Base-by-base conservation (phyloP, 164 flowering plant species). In the Brasenia schreberi region DNA sequence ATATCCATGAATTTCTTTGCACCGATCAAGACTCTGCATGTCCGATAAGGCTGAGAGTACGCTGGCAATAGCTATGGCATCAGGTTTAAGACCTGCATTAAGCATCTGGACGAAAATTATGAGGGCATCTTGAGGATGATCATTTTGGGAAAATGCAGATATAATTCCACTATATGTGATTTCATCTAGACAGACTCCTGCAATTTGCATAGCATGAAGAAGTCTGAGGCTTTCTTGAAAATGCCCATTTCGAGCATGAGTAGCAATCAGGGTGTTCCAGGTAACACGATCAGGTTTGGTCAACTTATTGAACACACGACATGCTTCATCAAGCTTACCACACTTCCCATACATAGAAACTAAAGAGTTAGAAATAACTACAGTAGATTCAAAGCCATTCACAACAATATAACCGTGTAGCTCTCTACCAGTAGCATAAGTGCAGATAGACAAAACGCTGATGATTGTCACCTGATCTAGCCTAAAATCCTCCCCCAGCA, bases 1-100 rank as follows among this genome's bases (percentile, higher is more conserved):
- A 72, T 77, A 73, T 44, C 70, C 70, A 68, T 71, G 79, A 42
- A 73, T 71, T 71, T 77, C 74, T 71, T 69, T 68, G 61, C 79
- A 70, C 59, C 60, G 52, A 60, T 52, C 58, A 17, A 65, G 61
- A 66, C 44, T 60, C 18, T 62, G 49, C 19, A 73, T 27, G 69
- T 71, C 74, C 12, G 75, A 71, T 60, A 73, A 49, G 5, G 76
- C 72, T 52, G 79, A 74, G 16, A 77, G 77, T 16, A 73, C 43
- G 58, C 74, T 77, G 7, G 74, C 74, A 19, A 77, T 42, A 12
- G 74, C 69, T 61, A 73, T 39, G 43, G 68, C 66, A 59, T 73
- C 77, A 1, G 72, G 77, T 19, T 68, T 73, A 52, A 71, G 53
- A 33, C 74, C 77, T 39, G 42, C 68, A 64, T 42, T 59, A 61